These are phyloP conservation scores for Boechera stricta DNA, from an alignment of 345 rosid species.

Conservation along the genomic window DNA sequence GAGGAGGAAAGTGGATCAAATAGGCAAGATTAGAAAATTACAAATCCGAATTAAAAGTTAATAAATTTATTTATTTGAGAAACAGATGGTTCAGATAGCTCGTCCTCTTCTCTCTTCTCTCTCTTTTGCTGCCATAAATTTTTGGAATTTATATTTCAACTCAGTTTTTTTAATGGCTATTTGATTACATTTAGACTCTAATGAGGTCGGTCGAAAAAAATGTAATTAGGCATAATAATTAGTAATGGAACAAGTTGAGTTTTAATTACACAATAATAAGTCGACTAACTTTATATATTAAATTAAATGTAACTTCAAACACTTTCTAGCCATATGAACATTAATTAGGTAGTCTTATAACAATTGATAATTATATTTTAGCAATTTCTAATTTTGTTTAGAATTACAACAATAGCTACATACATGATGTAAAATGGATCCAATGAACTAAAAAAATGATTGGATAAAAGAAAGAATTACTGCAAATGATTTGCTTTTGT, in stretches of 20 bases:
- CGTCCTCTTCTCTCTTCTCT: slow-evolving; percentile 30
- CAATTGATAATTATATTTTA: background rate
- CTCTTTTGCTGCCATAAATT: slow-evolving; percentile 6
- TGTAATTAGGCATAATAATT: background rate
- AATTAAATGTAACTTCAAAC: background rate
- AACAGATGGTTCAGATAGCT: slow-evolving; percentile 42
- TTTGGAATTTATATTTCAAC: slow-evolving; percentile 13
- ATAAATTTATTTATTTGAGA: background rate
- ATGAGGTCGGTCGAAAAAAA: slow-evolving; percentile 17
- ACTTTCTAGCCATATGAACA: background rate
- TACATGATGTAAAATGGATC: slow-evolving; percentile 5
- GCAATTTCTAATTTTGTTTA: background rate
- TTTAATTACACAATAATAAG: background rate
- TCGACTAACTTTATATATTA: too few relatives aligned
- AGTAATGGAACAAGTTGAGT: slow-evolving; percentile 2
- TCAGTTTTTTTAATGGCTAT: slow-evolving; percentile 19
- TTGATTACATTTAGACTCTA: slow-evolving; percentile 2
- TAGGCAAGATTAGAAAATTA: slow-evolving; percentile 25
- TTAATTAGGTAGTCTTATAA: background rate
- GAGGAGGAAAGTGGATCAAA: slow-evolving; percentile 39
- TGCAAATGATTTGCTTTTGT: slow-evolving; percentile 3
- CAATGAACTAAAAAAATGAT: slow-evolving; percentile 7
- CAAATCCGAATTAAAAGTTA: slow-evolving; percentile 15
- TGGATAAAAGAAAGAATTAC: background rate
- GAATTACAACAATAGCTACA: background rate